Evolutionary conservation across 345 rosid species (phyloP).

Genomic region (Salix suchowensis): DNA sequence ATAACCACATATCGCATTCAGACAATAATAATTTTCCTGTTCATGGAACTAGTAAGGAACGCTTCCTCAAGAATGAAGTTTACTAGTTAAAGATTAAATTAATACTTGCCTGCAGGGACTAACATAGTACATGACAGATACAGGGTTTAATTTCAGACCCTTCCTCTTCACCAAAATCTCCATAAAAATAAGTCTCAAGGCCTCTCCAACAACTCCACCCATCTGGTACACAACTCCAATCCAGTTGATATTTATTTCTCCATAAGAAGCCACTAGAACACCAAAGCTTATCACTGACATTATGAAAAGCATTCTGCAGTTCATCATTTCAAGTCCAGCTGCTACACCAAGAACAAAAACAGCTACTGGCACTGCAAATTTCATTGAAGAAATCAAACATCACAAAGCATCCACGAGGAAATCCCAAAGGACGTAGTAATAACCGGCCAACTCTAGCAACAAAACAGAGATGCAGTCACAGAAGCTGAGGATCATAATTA

Average conservation of each 20-base stretch:
- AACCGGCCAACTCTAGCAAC: background rate
- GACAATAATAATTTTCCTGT: background rate
- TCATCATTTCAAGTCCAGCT: constrained; percentile 92
- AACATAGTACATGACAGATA: constrained; percentile 89
- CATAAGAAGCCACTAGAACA: constrained; percentile 93
- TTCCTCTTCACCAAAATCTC: constrained; percentile 90
- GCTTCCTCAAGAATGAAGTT: background rate
- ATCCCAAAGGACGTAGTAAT: background rate
- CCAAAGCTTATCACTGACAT: constrained; percentile 96
- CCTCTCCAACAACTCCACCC: constrained; percentile 99
- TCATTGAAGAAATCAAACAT: constrained; percentile 25
- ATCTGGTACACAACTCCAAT: constrained; percentile 96
- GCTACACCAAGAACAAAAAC: constrained; percentile 92
- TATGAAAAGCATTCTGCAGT: constrained; percentile 87
- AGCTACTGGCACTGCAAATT: constrained; percentile 93
- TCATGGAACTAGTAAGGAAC: no score
- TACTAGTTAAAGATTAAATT: background rate
- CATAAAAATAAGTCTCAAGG: constrained; percentile 87
- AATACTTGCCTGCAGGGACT: constrained; percentile 91
- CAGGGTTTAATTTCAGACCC: constrained; percentile 86
- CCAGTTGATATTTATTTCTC: constrained; percentile 88
- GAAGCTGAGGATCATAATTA: background rate
- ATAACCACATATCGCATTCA: constrained; percentile 6
- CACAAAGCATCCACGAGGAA: background rate
- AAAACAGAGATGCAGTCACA: background rate